phyloP scores from a whole-genome alignment of 164 flowering plant genomes.

The Piper betle region DNA sequence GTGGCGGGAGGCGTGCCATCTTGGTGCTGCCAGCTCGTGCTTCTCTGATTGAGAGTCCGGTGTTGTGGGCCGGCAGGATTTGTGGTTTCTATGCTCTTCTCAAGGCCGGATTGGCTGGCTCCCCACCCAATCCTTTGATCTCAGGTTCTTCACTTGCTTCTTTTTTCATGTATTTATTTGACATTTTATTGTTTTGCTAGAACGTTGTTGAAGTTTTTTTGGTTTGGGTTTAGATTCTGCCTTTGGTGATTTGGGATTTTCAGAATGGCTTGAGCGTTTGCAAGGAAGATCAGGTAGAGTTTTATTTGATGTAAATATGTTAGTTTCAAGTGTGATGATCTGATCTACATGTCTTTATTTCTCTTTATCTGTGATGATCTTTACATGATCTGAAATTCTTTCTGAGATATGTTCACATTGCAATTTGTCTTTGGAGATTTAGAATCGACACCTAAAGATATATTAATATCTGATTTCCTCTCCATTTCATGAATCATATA shows the following conservation, averaged over 20 bases:
- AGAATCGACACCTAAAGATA: not conserved
- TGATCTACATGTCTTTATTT: not conserved
- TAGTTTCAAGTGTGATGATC: not conserved
- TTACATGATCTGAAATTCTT: not conserved
- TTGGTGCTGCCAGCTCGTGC: slow-evolving; percentile 15
- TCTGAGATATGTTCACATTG: not conserved
- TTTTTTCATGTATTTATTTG: not conserved
- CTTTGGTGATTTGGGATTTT: slow-evolving; percentile 56
- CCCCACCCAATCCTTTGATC: slow-evolving; percentile 52
- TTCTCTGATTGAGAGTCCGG: slow-evolving; percentile 61
- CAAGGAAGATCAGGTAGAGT: slow-evolving; percentile 61
- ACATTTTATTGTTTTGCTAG: no score
- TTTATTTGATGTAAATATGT: no score
- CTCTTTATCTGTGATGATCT: not conserved
- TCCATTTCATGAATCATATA: not conserved
- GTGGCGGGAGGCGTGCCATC: slow-evolving; percentile 1
- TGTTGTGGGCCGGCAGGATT: slow-evolving; percentile 77
- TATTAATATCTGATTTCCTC: not conserved
- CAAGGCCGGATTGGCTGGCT: slow-evolving; percentile 87
- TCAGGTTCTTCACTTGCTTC: slow-evolving; percentile 29
- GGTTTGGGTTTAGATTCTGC: slow-evolving; percentile 28
- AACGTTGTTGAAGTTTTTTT: not conserved
- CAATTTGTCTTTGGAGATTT: no score
- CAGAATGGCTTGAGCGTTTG: slow-evolving; percentile 57
- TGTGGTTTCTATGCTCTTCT: slow-evolving; percentile 76